Percentiles rank a stretch among this genome's conserved stretches.
These are phyloP conservation scores for Aspergillus biplanus DNA, from an alignment of 495 filamentous ascomycete genomes.

Conservation along the genomic window DNA sequence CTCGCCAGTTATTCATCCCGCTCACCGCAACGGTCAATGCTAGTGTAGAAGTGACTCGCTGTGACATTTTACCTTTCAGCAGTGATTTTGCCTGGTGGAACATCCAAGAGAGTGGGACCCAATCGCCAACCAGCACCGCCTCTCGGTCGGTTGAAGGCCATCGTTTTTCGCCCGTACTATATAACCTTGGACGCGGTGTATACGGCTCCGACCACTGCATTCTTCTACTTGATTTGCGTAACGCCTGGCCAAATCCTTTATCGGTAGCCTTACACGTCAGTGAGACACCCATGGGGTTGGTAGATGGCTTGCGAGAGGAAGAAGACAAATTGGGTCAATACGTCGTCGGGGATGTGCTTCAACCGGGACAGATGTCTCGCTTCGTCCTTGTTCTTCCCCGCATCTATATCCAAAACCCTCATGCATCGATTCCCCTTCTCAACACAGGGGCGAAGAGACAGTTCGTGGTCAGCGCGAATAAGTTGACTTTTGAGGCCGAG, in stretches of 20 bases:
- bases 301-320: neutral
- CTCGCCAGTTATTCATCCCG: conserved; percentile 78
- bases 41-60: conserved; percentile 75
- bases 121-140: neutral
- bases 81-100: conserved; percentile 59
- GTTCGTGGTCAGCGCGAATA: conserved; percentile 83
- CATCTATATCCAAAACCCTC: conserved; percentile 74
- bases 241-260: conserved; percentile 82
- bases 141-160: conserved; percentile 31
- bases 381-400: conserved; percentile 77
- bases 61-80: conserved; percentile 76
- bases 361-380: conserved; percentile 77
- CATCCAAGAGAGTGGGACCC: conserved; percentile 24
- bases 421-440: conserved; percentile 76
- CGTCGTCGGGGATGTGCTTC: conserved; percentile 61
- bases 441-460: conserved; percentile 75
- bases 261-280: conserved; percentile 58
- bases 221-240: conserved; percentile 81
- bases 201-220: conserved; percentile 71
- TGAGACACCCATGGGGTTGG: conserved; percentile 30
- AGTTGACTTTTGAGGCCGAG: conserved; percentile 78
- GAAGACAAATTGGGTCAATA: conserved; percentile 36
- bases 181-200: conserved; percentile 41
- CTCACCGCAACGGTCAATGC: conserved; percentile 90
- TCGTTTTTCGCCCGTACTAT: conserved; percentile 45